Evolutionary conservation across 2,329 filamentous ascomycete species (phyloP).

Genomic region (Aspergillus ochraceoroseus): DNA sequence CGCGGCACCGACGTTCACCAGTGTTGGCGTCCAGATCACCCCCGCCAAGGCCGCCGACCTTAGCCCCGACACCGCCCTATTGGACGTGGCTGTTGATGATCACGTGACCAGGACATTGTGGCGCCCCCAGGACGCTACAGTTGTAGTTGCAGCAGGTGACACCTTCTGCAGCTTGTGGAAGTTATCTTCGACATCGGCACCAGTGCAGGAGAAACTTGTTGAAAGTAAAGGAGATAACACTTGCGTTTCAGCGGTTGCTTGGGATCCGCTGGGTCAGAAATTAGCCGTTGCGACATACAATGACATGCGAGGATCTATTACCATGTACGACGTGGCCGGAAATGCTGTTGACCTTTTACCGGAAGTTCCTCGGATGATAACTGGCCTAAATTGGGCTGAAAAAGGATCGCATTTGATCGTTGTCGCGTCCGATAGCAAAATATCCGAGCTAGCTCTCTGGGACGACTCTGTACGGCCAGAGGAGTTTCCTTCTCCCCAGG

Average conservation of each 20-base stretch:
- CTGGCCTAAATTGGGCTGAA: conserved; percentile 41
- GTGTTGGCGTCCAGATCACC: conserved; percentile 46
- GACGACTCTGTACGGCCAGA: conserved; percentile 38
- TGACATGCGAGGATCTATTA: conserved; percentile 42
- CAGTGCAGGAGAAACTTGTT: conserved; percentile 36
- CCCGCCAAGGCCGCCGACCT: conserved; percentile 48
- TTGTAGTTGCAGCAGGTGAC: conserved; percentile 43
- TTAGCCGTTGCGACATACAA: conserved; percentile 46
- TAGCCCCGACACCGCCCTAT: conserved; percentile 41
- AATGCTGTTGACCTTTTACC: conserved; percentile 44
- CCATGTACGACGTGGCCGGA: conserved; percentile 44
- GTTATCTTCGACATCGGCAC: conserved; percentile 29
- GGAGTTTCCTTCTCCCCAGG: conserved; percentile 34
- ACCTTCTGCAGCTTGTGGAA: conserved; percentile 46
- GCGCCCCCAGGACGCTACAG: conserved; percentile 43
- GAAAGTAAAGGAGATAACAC: conserved; percentile 32
- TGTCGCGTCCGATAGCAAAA: conserved; percentile 41
- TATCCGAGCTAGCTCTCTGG: conserved; percentile 44
- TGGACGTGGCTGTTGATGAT: conserved; percentile 35
- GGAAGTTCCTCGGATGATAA: conserved; percentile 44
- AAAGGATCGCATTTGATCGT: conserved; percentile 40
- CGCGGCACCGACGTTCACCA: conserved; percentile 38
- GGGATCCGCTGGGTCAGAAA: conserved; percentile 44
- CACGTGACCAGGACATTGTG: conserved; percentile 44
- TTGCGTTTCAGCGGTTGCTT: conserved; percentile 44